A percentile compares a stretch with the other conserved stretches of the same genome.
Conservation (phyloP, 2,329 filamentous ascomycete genomes). For the Ascochyta pisi region DNA sequence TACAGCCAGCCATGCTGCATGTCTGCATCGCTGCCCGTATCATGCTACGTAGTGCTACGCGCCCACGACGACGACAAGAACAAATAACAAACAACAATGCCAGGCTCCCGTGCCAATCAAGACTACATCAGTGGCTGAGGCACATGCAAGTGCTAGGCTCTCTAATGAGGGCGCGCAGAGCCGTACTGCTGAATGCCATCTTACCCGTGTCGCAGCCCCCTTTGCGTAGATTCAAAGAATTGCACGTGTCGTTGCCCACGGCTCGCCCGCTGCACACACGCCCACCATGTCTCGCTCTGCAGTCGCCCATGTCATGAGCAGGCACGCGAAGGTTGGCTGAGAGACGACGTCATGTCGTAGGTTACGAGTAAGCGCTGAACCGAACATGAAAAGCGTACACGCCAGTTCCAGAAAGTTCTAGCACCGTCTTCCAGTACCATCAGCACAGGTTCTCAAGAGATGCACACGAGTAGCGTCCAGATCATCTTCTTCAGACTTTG, state of each 20-base stretch:
- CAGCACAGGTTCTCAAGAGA: neutral
- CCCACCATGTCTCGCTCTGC: too few relatives aligned
- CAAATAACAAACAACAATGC: neutral
- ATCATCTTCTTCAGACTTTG: conserved; percentile 41
- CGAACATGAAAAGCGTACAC: too few relatives aligned
- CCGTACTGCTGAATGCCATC: neutral
- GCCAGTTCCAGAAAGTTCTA: too few relatives aligned
- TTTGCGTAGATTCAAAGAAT: neutral
- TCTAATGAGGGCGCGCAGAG: neutral
- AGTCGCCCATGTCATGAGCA: too few relatives aligned
- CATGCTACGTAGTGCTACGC: conserved; percentile 12
- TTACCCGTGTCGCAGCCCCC: neutral
- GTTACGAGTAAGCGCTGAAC: too few relatives aligned
- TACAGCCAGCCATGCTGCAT: neutral
- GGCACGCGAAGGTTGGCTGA: too few relatives aligned
- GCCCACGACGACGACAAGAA: neutral
- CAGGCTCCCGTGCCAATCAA: neutral
- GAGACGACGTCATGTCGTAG: too few relatives aligned
- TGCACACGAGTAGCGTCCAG: neutral
- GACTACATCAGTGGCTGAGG: neutral
- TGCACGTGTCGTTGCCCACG: neutral
- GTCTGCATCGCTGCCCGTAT: neutral
- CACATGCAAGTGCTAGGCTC: neutral
- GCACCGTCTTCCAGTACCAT: neutral
- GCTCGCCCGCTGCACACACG: neutral